Evolutionary conservation across 2,329 filamentous ascomycete genomes (phyloP), one percentile per base, ranked within the genome.

Genomic region (Pseudogymnoascus sp.): DNA sequence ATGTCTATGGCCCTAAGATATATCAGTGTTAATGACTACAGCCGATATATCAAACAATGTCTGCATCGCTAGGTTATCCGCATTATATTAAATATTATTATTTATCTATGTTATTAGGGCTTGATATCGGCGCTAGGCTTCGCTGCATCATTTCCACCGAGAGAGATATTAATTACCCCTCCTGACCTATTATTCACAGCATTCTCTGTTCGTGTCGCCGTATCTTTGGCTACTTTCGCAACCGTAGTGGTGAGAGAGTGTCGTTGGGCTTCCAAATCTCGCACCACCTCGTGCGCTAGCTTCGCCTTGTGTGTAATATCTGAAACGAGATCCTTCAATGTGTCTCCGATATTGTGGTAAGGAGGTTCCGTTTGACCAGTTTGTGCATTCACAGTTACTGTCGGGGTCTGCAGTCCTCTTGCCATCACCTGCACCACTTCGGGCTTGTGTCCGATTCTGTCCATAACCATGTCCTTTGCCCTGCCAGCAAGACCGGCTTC

Each of bases 401-500:
- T 56, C 7, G 50, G 50, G 50, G 50, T 33, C 50, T 56, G n/a
- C n/a, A 33, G n/a, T 19, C 50, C 50, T 56, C 50, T 33, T 33
- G 50, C 19, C 6, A 26, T 56, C 50, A 31, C 50, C n/a, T 56
- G 26, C 10, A 53, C 26, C 26, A 6, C 74, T 33, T 33, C 35
- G 2, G 33, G 50, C 4, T 29, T 50, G 33, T 56, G 35, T 26
- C 21, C 24, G 3, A 59, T 14, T 29, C 44, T 56, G 38, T 21
- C 24, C 37, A 50, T 56, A 19, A 56, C 63, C 40, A 65, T 24
- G 37, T 63, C 19, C 26, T 63, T 63, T 26, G 62, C 64, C 50
- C 26, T 66, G 6, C 65, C 59, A 0, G 44, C 63, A 62, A 66
- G 60, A 14, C 61, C 65, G n/a, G 65, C 42, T 37, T 65, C 66